phyloP scores from a whole-genome alignment of 2,329 filamentous ascomycete genomes.

The Parafenestella ontariensis region DNA sequence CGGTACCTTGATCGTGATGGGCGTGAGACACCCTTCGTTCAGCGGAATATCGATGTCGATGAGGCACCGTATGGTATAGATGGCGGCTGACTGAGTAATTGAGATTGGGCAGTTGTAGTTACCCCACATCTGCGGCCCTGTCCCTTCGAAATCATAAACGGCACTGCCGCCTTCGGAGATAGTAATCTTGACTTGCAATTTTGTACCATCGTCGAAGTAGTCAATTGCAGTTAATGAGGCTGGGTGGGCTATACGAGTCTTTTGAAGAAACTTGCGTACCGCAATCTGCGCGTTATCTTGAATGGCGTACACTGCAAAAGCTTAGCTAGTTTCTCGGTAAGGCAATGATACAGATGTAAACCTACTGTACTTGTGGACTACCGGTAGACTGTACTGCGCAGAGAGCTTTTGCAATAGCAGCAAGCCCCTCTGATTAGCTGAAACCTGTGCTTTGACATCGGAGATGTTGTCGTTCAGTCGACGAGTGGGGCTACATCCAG shows the following conservation, averaged over 20 bases:
- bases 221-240: not conserved
- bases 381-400: constrained; percentile 2
- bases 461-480: constrained; percentile 16
- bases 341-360: not conserved
- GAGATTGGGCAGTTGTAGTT: constrained; percentile 24
- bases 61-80: constrained; percentile 49
- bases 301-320: constrained; percentile 12
- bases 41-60: constrained; percentile 49
- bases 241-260: constrained; percentile 1
- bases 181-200: constrained; percentile 15
- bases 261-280: constrained; percentile 10
- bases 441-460: constrained; percentile 18
- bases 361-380: constrained; percentile 14
- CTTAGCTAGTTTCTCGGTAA: not conserved
- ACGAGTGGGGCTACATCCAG: constrained; percentile 8
- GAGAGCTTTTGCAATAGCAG: constrained; percentile 10
- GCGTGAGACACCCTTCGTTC: constrained; percentile 50
- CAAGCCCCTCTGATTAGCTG: constrained; percentile 14
- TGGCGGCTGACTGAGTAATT: constrained; percentile 48
- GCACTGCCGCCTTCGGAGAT: constrained; percentile 7
- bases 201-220: constrained; percentile 18
- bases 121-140: constrained; percentile 11
- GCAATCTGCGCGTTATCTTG: constrained; percentile 16
- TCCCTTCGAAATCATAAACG: constrained; percentile 19
- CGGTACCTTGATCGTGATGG: constrained; percentile 46